Evolutionary conservation across 2,329 filamentous ascomycete species (phyloP), one percentile per base, ranked within the genome.

Genomic region (Ramularia collo-cygni): DNA sequence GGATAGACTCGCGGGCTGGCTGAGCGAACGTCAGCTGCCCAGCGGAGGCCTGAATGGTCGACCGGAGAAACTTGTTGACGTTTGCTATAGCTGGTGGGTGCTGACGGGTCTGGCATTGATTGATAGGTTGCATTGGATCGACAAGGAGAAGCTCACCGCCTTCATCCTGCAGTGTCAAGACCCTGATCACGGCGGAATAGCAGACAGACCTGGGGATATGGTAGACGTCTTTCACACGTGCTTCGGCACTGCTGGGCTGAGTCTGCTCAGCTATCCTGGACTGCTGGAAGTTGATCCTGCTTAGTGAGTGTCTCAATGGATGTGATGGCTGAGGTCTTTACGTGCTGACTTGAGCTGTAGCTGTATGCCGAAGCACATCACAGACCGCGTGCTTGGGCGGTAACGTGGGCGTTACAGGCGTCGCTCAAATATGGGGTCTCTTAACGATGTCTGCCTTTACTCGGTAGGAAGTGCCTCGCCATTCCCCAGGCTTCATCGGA

Each of bases 61-160:
- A 35, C 92, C 92, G 1, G 92, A 96, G 67, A 98, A 98, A 70
- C 69, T 85, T 47, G 90, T 95, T 61, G 92, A 98, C 62, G 90
- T 95, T 10, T 98, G 92, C 68, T 98, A 98, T 67, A 95, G 87
- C 62, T 98, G 92, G 92, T 98, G 92, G 92, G 92, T 96, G 31
- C 69, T 90, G 58, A 90, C 85, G 59, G 95, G 89, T 61, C 68
- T 98, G 52, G 82, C 84, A 32, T 95, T 96, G 74, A 85, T 98
- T 52, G 80, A 76, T 38, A 81, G 82, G 40, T 74, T 88, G 38
- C 85, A 95, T 62, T 98, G 92, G 92, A 93, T 98, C 59, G 86
- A 98, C 67, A 76, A 80, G 35, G 72, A 81, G 42, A 85, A 85
- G 58, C 74, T 98, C 54, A 75, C 80, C 37, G 63, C 65, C 16